Evolutionary conservation across 208 protist genomes (phyloP).

Genomic region (Giardia duodenalis): DNA sequence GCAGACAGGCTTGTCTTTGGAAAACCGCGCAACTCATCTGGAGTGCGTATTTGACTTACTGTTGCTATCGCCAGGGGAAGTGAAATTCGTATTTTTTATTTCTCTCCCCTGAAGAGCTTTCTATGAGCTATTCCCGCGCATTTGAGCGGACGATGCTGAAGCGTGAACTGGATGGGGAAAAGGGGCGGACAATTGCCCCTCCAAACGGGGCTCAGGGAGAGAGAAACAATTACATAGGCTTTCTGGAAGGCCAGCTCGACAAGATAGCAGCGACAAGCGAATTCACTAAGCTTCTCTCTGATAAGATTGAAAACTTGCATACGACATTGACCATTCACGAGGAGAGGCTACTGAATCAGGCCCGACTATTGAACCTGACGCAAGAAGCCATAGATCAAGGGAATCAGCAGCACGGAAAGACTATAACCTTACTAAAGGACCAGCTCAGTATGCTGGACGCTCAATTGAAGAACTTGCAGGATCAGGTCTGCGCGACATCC

Average conservation of each 20-base stretch:
- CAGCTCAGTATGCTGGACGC: not conserved
- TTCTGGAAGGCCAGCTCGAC: slow-evolving; percentile 1
- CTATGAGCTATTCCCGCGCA: not conserved
- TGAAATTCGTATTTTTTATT: too few relatives aligned
- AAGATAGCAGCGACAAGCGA: not conserved
- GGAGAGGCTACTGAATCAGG: not conserved
- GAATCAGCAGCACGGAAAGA: not conserved
- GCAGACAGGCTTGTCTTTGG: not conserved
- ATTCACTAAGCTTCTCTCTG: not conserved
- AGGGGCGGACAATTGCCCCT: not conserved
- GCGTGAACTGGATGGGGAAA: not conserved
- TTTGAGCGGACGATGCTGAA: not conserved
- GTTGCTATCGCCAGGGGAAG: too few relatives aligned
- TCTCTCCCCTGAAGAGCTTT: too few relatives aligned
- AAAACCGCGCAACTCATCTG: not conserved
- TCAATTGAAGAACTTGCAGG: too few relatives aligned
- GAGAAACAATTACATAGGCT: not conserved
- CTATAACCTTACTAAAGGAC: not conserved
- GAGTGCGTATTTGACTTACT: too few relatives aligned
- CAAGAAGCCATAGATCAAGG: not conserved
- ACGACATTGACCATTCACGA: not conserved
- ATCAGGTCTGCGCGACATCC: too few relatives aligned
- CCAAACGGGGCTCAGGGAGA: not conserved
- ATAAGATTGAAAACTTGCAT: not conserved
- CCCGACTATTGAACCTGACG: not conserved